Evolutionary conservation across 163 green algal species (phyloP), one percentile per base, ranked within the genome.

Genomic region (Chloromonas sp.): DNA sequence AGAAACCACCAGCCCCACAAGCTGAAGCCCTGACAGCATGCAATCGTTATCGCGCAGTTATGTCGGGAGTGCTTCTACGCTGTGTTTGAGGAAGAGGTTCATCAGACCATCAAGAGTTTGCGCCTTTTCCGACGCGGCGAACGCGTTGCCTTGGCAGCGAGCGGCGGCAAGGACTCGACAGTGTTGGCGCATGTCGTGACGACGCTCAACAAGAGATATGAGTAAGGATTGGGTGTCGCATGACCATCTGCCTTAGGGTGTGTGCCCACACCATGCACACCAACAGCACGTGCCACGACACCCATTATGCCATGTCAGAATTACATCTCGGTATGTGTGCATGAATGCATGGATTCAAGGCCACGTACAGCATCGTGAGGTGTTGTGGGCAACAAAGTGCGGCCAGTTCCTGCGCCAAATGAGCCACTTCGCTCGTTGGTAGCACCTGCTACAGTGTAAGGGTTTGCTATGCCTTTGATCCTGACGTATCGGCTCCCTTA

Each of bases 151-250:
- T 85, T 99, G 15, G 97, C 89, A 0, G 97, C 97, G 0, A 98
- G 94, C 3, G 94, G 96, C 60, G 96, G 96, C 85, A 98, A 98
- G 89, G 97, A 99, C 88, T 99, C 95, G 0, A 99, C 97, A 0
- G 97, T 99, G 82, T 92, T 99, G 15, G 96, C 96, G 0, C 94
- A 99, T 85, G 91, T 99, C n/a, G 77, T 99, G 13, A 97, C 93
- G 0, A 89, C 93, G 3, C 92, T 99, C 0, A 99, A 99, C 87
- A 60, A 88, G 14, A 92, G 97, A 0, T 91, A 99, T 86, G 84
- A 92, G 93, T 97, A 85, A 85, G 93, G 59, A 0, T 76, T n/a
- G 66, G 66, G 8, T 76, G 8, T 76, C 8, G 66, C 66, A 76
- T 76, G 36, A 36, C 36, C 36, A 36, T 36, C 36, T 36, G 36